Base-by-base conservation (phyloP, 768 basidiomycete species). In the Leccinum pellstonianum region DNA sequence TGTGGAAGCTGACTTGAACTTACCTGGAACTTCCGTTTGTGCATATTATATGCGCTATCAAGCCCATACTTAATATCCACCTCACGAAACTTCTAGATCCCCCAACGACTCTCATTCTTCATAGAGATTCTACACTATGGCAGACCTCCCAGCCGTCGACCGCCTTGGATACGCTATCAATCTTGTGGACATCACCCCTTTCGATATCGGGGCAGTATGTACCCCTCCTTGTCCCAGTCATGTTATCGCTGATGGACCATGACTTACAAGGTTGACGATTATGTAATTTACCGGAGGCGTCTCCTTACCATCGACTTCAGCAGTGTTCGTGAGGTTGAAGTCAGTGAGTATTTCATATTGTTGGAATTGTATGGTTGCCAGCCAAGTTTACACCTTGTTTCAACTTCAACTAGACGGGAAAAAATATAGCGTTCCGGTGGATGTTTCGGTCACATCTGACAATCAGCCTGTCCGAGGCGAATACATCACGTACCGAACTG, bases 161-260 rank as follows among this genome's bases (percentile, higher is more conserved):
- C 59, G 54, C 31, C 54, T 60, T 50, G 59, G 59, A 9, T 60
- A 60, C 41, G 54, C 54, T 1, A 11, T 60, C 54, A 56, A 60
- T 50, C 54, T 60, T 3, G 17, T 7, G 7, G 48, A 31, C 11
- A 49, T 60, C 29, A 56, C 54, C 37, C 59, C 59, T 4, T 60
- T 60, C 23, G 54, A 60, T 38, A 60, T 60, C 27, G 54, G 48
- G 4, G 47, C 54, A 17, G 59, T 55, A 47, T n/a, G 57, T 58
- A 19, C 7, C 54, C 41, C 11, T 21, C 38, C 17, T 41, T 41
- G 38, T 41, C 38, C 1, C 17, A n/a, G 14, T 41, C 17, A 17
- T 41, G 7, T n/a, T 6, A 38, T 38, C 17, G 17, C 9, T 41
- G 38, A 41, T 41, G 14, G 38, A 0, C 38, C 38, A n/a, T 41